Base-by-base conservation (phyloP, 2,329 filamentous ascomycete genomes). In the Trematosphaeria pertusa region DNA sequence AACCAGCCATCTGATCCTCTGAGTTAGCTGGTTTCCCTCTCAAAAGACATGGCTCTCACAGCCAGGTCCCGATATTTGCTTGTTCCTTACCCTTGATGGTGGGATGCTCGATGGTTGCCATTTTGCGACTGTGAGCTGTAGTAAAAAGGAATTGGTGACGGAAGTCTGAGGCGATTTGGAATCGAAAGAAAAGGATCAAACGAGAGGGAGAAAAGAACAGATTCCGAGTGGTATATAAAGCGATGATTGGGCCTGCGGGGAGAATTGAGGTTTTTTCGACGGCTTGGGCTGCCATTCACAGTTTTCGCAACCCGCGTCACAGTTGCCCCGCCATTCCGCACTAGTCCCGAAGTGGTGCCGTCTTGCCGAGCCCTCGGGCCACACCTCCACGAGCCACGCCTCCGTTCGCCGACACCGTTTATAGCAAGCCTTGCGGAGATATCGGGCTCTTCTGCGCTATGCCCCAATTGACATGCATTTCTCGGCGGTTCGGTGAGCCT, bases 1-100 rank as follows among this genome's bases (percentile, higher is more conserved):
- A 99, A 99, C 94, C 94, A 99, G 80, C 93, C 94, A 96, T 97
- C 94, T 96, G 63, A 40, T 14, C 6, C 19, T 28, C 9, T 22
- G 20, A 17, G 32, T 51, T 20, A 32, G 46, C 54, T n/a, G n/a
- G n/a, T n/a, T n/a, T n/a, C n/a, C n/a, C n/a, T n/a, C n/a, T n/a
- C n/a, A n/a, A n/a, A n/a, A n/a, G n/a, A n/a, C n/a, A n/a, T n/a
- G n/a, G n/a, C n/a, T n/a, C n/a, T n/a, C n/a, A n/a, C n/a, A n/a
- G n/a, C n/a, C n/a, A n/a, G n/a, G n/a, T n/a, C n/a, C n/a, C n/a
- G n/a, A n/a, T n/a, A n/a, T n/a, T n/a, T n/a, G n/a, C n/a, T n/a
- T n/a, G n/a, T 26, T 26, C 37, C 59, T 48, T 78, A 87, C 86
- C 85, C 78, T 89, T 83, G 80, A 90, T 90, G 71, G 87, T 89